Base-by-base conservation (phyloP, 371 early-diverging fungal genomes). In the Rhizopus microsporus region DNA sequence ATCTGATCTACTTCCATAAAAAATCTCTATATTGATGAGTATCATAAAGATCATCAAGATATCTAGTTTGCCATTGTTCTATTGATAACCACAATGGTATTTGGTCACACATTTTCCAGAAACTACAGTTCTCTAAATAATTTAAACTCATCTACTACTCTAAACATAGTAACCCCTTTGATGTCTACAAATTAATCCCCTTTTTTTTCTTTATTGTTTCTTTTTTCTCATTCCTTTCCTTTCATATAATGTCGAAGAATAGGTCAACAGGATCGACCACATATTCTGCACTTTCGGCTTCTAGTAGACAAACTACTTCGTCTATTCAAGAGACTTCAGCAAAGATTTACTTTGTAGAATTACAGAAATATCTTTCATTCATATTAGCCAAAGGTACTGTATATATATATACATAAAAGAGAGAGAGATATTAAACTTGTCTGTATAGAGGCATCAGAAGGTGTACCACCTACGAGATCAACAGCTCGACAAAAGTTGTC, bases 401-500 rank as follows among this genome's bases (percentile, higher is more conserved):
- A 10, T n/a, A 16, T 54, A 10, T n/a, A n/a, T 49, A 43, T 7
- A 13, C 29, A 30, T 35, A 32, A 15, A 51, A n/a, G 23, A 47
- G 4, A 7, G 5, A 37, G 10, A 52, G 12, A 45, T 17, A 40
- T 0, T 32, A 43, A 8, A 32, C 31, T 17, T 5, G 37, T 29
- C 23, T 23, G 23, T 50, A 57, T 59, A 80, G 80, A 80, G 72
- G 69, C 74, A 0, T 43, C 60, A 7, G 75, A 77, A 52, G 85
- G 84, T 34, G 76, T 75, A 31, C 74, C 73, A 55, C 64, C 74
- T n/a, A 83, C 83, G 56, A 67, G 87, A 56, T 70, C 74, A 31
- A 75, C 83, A 3, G 95, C 95, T 17, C 80, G 93, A 44, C 94
- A 95, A 35, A 97, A 97, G 69, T 79, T 98, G 16, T 83, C 89